phyloP scores from a whole-genome alignment of 352 stramenopile genomes.

The Phytophthora litchii region DNA sequence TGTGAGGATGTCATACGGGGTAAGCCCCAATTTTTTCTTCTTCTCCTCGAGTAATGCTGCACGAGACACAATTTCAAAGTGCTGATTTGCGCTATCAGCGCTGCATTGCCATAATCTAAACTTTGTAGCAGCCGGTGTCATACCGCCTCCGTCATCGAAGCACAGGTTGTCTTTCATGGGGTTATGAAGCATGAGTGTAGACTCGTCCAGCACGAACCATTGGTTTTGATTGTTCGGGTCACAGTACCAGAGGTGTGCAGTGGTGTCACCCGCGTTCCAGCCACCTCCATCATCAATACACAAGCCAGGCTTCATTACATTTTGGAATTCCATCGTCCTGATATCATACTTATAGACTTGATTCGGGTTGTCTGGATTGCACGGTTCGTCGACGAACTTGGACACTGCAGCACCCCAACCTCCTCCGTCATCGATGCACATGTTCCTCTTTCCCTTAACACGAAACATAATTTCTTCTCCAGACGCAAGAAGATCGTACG shows the following conservation, averaged over 20 bases:
- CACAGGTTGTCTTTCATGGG: constrained; percentile 36
- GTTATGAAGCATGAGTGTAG: constrained; percentile 33
- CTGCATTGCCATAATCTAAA: constrained; percentile 13
- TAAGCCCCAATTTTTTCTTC: constrained; percentile 4
- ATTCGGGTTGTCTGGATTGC: constrained; percentile 37
- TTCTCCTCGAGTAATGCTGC: constrained; percentile 6
- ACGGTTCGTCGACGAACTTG: constrained; percentile 26
- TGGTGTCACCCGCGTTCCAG: constrained; percentile 13
- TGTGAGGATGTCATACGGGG: constrained; percentile 1
- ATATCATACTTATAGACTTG: constrained; percentile 35
- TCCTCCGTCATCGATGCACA: constrained; percentile 46
- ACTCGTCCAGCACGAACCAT: constrained; percentile 29
- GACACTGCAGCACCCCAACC: constrained; percentile 16
- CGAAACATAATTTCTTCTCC: constrained; percentile 32
- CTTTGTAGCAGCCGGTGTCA: constrained; percentile 1
- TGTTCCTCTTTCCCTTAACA: constrained; percentile 24
- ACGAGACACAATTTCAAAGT: constrained; percentile 22
- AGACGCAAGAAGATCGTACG: constrained; percentile 23
- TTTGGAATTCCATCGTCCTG: constrained; percentile 20
- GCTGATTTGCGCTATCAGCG: constrained; percentile 16
- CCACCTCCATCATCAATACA: constrained; percentile 28
- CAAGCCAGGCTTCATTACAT: constrained; percentile 26
- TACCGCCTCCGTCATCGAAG: constrained; percentile 35
- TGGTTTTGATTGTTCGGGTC: constrained; percentile 34
- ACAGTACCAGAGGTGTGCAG: constrained; percentile 31